Percentiles rank a stretch among this genome's conserved stretches.
Conservation (phyloP, 192 early-diverging fungal species). For the Jimgerdemannia flammicorona region DNA sequence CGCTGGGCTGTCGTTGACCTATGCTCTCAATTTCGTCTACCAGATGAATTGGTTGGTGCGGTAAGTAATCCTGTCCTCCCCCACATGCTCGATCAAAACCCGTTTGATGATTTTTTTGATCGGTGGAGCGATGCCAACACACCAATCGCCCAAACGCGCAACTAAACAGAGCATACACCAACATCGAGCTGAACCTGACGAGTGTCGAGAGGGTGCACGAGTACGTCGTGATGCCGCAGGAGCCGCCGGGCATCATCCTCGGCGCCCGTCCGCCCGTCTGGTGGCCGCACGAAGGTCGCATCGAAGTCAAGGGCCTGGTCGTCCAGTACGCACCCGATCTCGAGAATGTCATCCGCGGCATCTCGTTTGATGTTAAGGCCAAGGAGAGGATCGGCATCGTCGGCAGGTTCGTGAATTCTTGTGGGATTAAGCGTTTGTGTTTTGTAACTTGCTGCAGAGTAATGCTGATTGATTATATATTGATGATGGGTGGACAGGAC, state of each 20-base stretch:
- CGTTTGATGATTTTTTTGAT: neutral
- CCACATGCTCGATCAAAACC: too few relatives aligned
- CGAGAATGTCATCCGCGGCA: constrained; percentile 19
- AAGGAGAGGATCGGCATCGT: constrained; percentile 46
- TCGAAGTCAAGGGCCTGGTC: constrained; percentile 55
- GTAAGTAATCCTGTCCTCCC: neutral
- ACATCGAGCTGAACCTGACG: constrained; percentile 85
- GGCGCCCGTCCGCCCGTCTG: constrained; percentile 35
- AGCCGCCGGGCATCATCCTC: constrained; percentile 57
- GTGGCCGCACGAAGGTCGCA: constrained; percentile 60
- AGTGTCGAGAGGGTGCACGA: constrained; percentile 82
- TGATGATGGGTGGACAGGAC: constrained; percentile 19
- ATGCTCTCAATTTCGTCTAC: constrained; percentile 77
- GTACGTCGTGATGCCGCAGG: constrained; percentile 79
- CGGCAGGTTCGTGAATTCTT: constrained; percentile 17
- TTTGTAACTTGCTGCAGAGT: neutral
- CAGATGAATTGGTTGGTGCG: constrained; percentile 35
- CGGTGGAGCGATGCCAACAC: neutral
- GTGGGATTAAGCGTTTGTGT: too few relatives aligned
- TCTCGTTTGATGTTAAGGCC: constrained; percentile 16
- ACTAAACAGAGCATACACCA: constrained; percentile 58
- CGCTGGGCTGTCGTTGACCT: constrained; percentile 81
- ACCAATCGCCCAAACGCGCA: constrained; percentile 1
- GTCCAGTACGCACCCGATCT: constrained; percentile 46
- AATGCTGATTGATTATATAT: neutral